Base-by-base conservation (phyloP, 257 asterid species). In the Cruciata laevipes region DNA sequence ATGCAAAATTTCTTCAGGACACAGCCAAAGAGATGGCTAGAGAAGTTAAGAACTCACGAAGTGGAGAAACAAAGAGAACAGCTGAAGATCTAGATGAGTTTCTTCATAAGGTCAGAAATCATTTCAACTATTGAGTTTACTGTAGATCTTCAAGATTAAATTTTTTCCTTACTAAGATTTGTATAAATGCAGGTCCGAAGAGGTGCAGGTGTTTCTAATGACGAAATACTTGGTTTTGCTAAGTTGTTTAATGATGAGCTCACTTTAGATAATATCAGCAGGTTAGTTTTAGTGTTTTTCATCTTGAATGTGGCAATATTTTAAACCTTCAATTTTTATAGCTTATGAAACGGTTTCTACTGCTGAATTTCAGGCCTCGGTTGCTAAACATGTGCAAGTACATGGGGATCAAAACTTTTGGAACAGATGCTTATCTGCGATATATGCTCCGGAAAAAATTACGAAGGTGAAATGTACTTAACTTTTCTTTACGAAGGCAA, bases 221-320 rank as follows among this genome's bases (percentile, higher is more conserved):
- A 88, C 51, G 96, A 88, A 79, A 91, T 91, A 44, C 68, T 91
- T 73, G 97, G 91, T 38, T 91, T 88, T 76, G 97, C 97, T 52
- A 91, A 86, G 80, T 76, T 91, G 88, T 91, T 91, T 85, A 91
- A 88, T 76, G 97, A 91, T 84, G 97, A 89, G 68, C 96, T 91
- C 81, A 91, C 97, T 16, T 82, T 91, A 31, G 98, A 91, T 83
- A 91, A 84, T 73, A 89, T 91, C 65, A 89, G 95, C 95, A 89
- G 98, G 96, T 91, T 76, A 32, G 72, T 75, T 78, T 57, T 31
- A 35, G 24, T 60, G 42, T 6, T 60, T 60, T 2, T 31, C 24
- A 7, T 32, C 44, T 61, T 59, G 21, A 4, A 59, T 27, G 64
- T 37, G 35, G 52, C 55, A 44, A 51, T 63, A 5, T 30, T 58